Evolutionary conservation across 2,329 filamentous ascomycete species (phyloP), one percentile per base, ranked within the genome.

Genomic region (Botrytis byssoidea): DNA sequence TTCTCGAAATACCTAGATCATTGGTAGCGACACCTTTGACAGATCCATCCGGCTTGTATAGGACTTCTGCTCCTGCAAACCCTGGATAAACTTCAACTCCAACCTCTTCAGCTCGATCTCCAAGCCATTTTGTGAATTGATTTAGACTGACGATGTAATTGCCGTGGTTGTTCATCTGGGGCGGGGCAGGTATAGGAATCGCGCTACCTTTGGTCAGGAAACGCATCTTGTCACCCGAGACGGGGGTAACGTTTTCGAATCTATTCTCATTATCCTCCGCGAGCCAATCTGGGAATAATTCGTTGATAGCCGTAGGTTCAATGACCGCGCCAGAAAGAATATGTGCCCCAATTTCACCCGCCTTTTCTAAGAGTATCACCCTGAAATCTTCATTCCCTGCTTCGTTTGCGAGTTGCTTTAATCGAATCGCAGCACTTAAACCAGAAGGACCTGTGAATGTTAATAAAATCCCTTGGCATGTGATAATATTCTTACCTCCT

Each of bases 61-160:
- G 86, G 6, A 99, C 89, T 84, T 99, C 96, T 40, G 94, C 94
- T 5, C 95, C 96, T 22, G 96, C 95, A 79, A 99, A 99, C 3
- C 96, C 96, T 5, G 96, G 93, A 79, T 98, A 99, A 20, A 99
- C 89, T 83, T 99, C 96, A 42, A 99, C 96, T 46, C 96, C 96
- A 44, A 97, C 81, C 84, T 98, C 96, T 83, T 99, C 96, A n/a
- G 96, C 96, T 66, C 95, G 90, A 82, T 98, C 96, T 67, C 93
- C 95, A 3, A 99, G 87, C 96, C 96, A 99, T 83, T 95, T 97
- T 73, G 93, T 92, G 80, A 99, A 92, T 83, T 98, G 93, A 83
- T 97, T 98, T 80, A 99, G 85, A 81, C 93, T 97, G 80, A 99
- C 90, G 78, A 99, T 99, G 83, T 97, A 98, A 84, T 99, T 99